Evolutionary conservation across 2,329 filamentous ascomycete genomes (phyloP), one percentile per base, ranked within the genome.

Genomic region (Diaporthe nobilis): DNA sequence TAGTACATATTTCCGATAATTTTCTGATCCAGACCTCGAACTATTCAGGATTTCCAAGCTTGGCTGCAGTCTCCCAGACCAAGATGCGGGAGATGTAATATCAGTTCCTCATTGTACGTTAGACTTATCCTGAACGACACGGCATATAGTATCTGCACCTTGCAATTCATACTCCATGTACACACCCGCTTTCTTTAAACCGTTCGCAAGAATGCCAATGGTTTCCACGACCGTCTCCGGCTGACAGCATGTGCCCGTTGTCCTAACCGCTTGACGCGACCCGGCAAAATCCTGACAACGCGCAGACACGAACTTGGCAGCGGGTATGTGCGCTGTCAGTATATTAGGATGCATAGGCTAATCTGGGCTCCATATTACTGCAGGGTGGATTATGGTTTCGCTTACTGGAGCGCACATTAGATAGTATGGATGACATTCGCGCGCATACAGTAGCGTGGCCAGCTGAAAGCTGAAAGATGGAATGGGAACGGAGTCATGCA

Each of bases 301-400:
- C 51, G 63, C 63, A 67, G 63, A 51, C 28, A 51, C 44, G 63
- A 51, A 37, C 39, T 39, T 65, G 61, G 42, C 60, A 65, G 42
- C 25, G 49, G 25, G 31, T 13, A 31, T 22, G 25, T 42, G 17
- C 34, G 60, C 60, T 47, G 8, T 47, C 25, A 47, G 17, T 12
- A 25, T 12, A 15, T 51, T 37, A 7, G 51, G 12, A 67, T 67
- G 28, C 44, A 37, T 31, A 49, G 63, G 44, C 63, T 67, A 67
- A 67, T 51, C 44, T 37, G 28, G 63, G 44, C 28, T 51, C 31
- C 15, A 25, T 31, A 25, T 37, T 12, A 20, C 42, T 67, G 44
- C 17, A 47, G 25, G 37, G 28, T 37, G 20, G 28, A 67, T 67
- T 51, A 12, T 25, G 61, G 44, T 67, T 44, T 13, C 12, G 61